These are phyloP conservation scores for Penicillium expansum DNA, from an alignment of 2,329 filamentous ascomycete genomes.

Conservation along the genomic window DNA sequence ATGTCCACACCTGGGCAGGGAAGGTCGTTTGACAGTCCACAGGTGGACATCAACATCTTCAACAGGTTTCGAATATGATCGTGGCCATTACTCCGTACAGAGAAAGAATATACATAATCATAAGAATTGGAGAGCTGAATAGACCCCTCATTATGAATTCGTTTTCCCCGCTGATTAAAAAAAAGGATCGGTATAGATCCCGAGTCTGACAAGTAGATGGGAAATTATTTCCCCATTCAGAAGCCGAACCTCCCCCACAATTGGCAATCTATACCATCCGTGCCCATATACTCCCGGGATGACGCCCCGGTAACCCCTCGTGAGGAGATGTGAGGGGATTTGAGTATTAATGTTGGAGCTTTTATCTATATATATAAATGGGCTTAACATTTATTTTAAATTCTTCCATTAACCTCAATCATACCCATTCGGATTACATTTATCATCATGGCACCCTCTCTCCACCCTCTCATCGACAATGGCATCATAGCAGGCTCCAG, in stretches of 20 bases:
- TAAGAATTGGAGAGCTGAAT: background rate
- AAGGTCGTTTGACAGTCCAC: background rate
- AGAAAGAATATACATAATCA: background rate
- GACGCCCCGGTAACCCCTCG: background rate
- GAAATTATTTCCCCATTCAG: slow-evolving; percentile 6
- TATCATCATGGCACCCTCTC: slow-evolving; percentile 35
- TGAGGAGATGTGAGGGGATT: background rate
- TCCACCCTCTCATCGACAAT: slow-evolving; percentile 64
- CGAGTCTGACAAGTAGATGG: background rate
- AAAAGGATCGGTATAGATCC: background rate
- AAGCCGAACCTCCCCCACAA: background rate
- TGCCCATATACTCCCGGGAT: background rate
- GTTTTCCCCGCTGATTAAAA: background rate
- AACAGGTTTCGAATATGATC: no score
- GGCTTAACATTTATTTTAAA: background rate
- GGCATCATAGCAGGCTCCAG: slow-evolving; percentile 57
- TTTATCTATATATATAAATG: background rate
- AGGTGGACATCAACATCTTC: background rate
- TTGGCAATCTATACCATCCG: background rate
- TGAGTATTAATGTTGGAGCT: background rate
- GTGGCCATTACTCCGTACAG: no score
- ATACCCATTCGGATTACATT: slow-evolving; percentile 5
- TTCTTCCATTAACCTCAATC: no score
- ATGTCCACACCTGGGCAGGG: no score
- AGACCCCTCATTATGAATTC: background rate